These are phyloP conservation scores for Pseudogymnoascus sp. DNA, from an alignment of 2,329 filamentous ascomycete genomes.

Conservation along the genomic window DNA sequence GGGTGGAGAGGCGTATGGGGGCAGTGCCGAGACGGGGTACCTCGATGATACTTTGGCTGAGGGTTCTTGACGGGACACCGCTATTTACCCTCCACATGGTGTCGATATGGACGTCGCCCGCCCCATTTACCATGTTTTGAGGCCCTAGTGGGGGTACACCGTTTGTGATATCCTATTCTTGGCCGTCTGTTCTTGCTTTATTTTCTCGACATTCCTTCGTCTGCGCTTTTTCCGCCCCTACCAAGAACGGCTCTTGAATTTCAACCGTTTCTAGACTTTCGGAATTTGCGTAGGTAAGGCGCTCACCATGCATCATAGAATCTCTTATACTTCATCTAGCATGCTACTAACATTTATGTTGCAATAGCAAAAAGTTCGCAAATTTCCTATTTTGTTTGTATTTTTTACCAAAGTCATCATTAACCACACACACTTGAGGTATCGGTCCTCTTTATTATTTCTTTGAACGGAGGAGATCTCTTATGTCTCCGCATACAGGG, in stretches of 20 bases:
- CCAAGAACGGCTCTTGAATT: neutral
- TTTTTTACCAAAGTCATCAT: neutral
- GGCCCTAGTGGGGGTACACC: neutral
- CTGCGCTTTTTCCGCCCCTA: neutral
- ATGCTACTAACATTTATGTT: neutral
- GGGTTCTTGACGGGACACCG: neutral
- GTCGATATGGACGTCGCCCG: neutral
- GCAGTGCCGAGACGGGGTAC: neutral
- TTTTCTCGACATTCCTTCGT: constrained; percentile 1
- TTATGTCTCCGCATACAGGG: neutral
- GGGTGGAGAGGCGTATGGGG: neutral
- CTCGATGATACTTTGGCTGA: neutral
- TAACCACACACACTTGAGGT: no score
- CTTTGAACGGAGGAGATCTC: neutral
- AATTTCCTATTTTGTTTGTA: neutral
- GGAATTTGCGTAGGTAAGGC: neutral
- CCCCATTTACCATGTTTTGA: neutral
- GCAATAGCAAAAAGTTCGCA: neutral
- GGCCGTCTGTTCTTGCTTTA: neutral
- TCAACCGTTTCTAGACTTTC: neutral
- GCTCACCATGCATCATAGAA: neutral
- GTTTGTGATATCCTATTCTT: neutral
- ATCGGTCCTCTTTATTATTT: neutral
- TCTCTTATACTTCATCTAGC: neutral
- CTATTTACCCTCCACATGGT: neutral